Evolutionary conservation across 257 asterid genomes (phyloP).

Genomic region (Fraxinus quadrangulata): DNA sequence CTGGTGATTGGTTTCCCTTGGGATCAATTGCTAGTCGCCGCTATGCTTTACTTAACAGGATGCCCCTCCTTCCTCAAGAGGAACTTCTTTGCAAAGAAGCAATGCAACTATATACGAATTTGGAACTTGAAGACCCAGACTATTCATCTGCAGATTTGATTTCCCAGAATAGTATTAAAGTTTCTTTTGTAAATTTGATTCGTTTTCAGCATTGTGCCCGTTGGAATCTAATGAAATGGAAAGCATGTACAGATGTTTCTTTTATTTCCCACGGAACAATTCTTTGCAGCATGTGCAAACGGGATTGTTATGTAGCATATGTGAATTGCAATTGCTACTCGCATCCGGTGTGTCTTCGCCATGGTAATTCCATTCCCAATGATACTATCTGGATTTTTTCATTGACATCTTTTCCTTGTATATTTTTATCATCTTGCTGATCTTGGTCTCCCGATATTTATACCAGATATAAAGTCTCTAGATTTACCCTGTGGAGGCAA

Average conservation of each 20-base stretch:
- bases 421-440: slow-evolving; percentile 8
- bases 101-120: slow-evolving; percentile 47
- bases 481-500: slow-evolving; percentile 61
- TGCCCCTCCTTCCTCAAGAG: slow-evolving; percentile 91
- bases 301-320: slow-evolving; percentile 88
- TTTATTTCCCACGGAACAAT: slow-evolving; percentile 75
- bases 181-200: slow-evolving; percentile 70
- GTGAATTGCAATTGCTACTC: slow-evolving; percentile 70
- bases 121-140: slow-evolving; percentile 48
- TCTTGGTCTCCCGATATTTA: slow-evolving; percentile 19
- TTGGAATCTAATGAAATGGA: slow-evolving; percentile 69
- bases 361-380: slow-evolving; percentile 47
- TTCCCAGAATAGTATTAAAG: slow-evolving; percentile 53
- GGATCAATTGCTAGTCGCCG: slow-evolving; percentile 91
- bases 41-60: slow-evolving; percentile 77
- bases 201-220: slow-evolving; percentile 89
- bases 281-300: slow-evolving; percentile 85
- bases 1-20: slow-evolving; percentile 93
- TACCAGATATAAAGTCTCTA: slow-evolving; percentile 59
- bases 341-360: slow-evolving; percentile 91
- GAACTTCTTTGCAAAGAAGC: slow-evolving; percentile 99
- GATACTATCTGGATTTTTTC: neutral
- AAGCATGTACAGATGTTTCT: slow-evolving; percentile 47
- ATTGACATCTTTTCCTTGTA: neutral
- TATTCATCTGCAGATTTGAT: slow-evolving; percentile 47